Percentiles rank a stretch among this genome's conserved stretches.
Evolutionary conservation across 257 asterid species (phyloP).

Genomic region (Capsicum pubescens): DNA sequence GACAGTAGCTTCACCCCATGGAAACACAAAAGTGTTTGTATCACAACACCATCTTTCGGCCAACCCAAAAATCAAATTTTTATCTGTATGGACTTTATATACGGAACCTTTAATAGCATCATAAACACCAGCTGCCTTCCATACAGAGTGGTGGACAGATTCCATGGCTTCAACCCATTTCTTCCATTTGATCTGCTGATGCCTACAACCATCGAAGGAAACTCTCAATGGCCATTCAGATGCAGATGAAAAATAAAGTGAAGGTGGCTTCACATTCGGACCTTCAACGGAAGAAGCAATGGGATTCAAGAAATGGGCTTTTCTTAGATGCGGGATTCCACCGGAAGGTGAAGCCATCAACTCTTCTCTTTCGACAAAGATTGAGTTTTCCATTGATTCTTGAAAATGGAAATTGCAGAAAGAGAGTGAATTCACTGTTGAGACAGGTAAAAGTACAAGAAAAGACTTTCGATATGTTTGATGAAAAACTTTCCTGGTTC

Average conservation of each 20-base stretch:
- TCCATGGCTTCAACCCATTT: conserved; percentile 43
- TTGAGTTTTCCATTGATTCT: background rate
- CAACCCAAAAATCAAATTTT: conserved; percentile 39
- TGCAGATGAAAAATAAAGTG: conserved; percentile 33
- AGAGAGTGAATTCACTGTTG: background rate
- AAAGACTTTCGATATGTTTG: too few species aligned
- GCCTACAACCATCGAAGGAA: conserved; percentile 40
- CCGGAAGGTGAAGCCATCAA: conserved; percentile 46
- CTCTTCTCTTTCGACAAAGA: conserved; percentile 42
- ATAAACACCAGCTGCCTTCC: conserved; percentile 45
- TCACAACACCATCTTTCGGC: conserved; percentile 49
- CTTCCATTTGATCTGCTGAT: conserved; percentile 35
- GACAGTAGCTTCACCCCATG: too few species aligned
- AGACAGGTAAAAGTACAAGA: too few species aligned
- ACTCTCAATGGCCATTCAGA: conserved; percentile 41
- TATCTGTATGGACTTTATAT: conserved; percentile 24
- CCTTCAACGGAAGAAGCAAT: conserved; percentile 30
- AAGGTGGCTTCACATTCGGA: conserved; percentile 41
- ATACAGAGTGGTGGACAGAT: conserved; percentile 20
- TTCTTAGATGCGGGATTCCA: conserved; percentile 33
- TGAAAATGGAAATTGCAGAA: background rate
- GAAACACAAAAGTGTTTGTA: conserved; percentile 49
- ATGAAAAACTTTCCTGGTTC: too few species aligned
- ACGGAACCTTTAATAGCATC: conserved; percentile 41
- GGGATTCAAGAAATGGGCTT: conserved; percentile 43